Evolutionary conservation across 2,329 filamentous ascomycete species (phyloP), one percentile per base, ranked within the genome.

Genomic region (Ilyonectria destructans): DNA sequence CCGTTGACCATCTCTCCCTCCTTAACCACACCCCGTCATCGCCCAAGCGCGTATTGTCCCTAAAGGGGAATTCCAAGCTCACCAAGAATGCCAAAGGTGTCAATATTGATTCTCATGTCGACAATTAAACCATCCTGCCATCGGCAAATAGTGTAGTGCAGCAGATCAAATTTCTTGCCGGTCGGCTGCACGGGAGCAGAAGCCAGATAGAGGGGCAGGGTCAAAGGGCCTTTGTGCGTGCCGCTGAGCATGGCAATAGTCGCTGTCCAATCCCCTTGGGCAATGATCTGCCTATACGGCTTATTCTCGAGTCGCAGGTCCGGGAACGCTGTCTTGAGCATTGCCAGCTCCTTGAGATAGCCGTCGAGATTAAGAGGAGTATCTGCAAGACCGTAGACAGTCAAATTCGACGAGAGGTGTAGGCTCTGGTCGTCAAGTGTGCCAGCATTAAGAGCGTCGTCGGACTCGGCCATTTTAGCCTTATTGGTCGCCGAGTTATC

Each of bases 261-360:
- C 4, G 54, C 61, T 15, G 61, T 64, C 61, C 61, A 64, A 15
- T 64, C 61, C 8, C 61, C 61, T 4, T 52, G 46, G 4, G 17
- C 46, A 10, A 64, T 45, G 13, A 58, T 7, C 17, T 58, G 61
- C n/a, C n/a, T n/a, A n/a, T n/a, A n/a, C n/a, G n/a, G n/a, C n/a
- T 45, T 54, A 40, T 52, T 58, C 4, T 52, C 55, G 4, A 64
- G n/a, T 6, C 33, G 29, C 15, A 64, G 35, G 17, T 64, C 61
- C 2, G 61, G 35, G 23, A 64, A 64, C 2, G 61, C 19, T 19
- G 33, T 52, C 13, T 54, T 64, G n/a, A 31, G 5, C 10, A 5
- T 19, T 19, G 58, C 52, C 2, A 64, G 26, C n/a, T 26, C 31
- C 9, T 59, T 17, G 7, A 49, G 31, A 13, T 49, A 59, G 29